Percentiles rank a stretch among this genome's conserved stretches.
Conservation (phyloP, 1,284 basidiomycete genomes). For the Macrocybe sp. region DNA sequence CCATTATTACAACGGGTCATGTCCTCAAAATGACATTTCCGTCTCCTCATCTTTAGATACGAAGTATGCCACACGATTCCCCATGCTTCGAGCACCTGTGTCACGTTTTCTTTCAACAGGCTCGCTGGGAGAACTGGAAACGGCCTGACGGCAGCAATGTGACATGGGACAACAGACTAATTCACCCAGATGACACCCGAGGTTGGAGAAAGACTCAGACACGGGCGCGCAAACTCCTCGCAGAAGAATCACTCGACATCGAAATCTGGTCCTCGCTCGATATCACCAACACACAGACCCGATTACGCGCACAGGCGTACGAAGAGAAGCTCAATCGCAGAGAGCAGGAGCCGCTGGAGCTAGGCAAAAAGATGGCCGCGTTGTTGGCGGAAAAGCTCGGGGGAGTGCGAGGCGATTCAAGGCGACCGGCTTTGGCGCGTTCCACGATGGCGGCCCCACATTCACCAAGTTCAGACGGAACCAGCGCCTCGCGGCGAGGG, state of each 20-base stretch:
- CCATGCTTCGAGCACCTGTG: neutral
- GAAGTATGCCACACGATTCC: slow-evolving; percentile 12
- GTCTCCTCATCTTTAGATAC: slow-evolving; percentile 10
- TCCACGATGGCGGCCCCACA: no score
- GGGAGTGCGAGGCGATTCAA: neutral
- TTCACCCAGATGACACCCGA: slow-evolving; percentile 9
- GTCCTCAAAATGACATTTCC: neutral
- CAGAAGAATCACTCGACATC: slow-evolving; percentile 23
- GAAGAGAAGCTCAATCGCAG: slow-evolving; percentile 31
- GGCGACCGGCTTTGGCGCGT: neutral
- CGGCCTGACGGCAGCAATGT: slow-evolving; percentile 30
- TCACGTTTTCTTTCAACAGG: slow-evolving; percentile 5
- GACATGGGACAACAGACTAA: slow-evolving; percentile 26
- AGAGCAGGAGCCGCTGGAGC: slow-evolving; percentile 3
- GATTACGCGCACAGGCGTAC: slow-evolving; percentile 36
- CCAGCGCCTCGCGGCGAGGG: no score
- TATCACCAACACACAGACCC: slow-evolving; percentile 36
- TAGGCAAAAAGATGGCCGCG: slow-evolving; percentile 7
- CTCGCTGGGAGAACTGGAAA: slow-evolving; percentile 29
- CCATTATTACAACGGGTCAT: no score
- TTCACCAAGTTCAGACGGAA: no score
- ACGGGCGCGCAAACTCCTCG: slow-evolving; percentile 14
- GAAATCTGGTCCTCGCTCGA: slow-evolving; percentile 24
- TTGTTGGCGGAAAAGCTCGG: slow-evolving; percentile 10
- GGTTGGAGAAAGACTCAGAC: slow-evolving; percentile 22